Base-by-base conservation (phyloP, 768 basidiomycete species). In the Inosperma sp. region DNA sequence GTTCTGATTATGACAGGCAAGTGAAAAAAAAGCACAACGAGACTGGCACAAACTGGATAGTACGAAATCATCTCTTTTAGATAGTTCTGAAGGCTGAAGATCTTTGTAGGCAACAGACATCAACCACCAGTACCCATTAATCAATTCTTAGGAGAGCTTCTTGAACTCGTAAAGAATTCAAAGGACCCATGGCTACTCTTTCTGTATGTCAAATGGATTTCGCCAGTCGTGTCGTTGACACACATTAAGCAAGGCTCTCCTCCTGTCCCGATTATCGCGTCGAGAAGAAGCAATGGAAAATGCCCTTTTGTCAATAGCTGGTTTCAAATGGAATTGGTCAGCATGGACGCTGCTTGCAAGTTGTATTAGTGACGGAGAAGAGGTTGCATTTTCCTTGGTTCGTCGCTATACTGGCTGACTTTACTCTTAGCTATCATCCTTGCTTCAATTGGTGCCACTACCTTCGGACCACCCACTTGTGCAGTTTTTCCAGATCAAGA, bases 251-350 rank as follows among this genome's bases (percentile, higher is more conserved):
- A 88, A 91, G 65, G 88, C 86, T 0, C 68, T 97, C 4, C 83
- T 96, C 55, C 79, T 95, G 48, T 83, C 82, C 37, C 83, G 90
- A 10, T 70, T 94, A 42, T 81, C 82, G 40, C 77, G 88, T 53
- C 79, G 92, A 21, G 84, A 90, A 53, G 88, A 92, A 62, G 92
- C 95, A 1, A 87, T 95, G 10, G 92, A 94, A 63, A 78, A 74
- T 57, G 79, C 82, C 12, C 72, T 96, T 14, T 68, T 81, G 27
- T 93, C 92, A 10, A 83, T 95, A 35, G 75, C 77, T 30, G 76
- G 76, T 5, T 90, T 84, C 60, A 86, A 88, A 10, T 97, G 90
- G 84, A 97, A 97, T 63, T 98, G 94, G 93, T 87, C 88, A 22
- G 73, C 83, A n/a, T 98, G 93, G 93, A 71, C 79, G 7, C 76